Evolutionary conservation across 495 filamentous ascomycete species (phyloP).

Genomic region (Melanomma pulvis-pyrius): DNA sequence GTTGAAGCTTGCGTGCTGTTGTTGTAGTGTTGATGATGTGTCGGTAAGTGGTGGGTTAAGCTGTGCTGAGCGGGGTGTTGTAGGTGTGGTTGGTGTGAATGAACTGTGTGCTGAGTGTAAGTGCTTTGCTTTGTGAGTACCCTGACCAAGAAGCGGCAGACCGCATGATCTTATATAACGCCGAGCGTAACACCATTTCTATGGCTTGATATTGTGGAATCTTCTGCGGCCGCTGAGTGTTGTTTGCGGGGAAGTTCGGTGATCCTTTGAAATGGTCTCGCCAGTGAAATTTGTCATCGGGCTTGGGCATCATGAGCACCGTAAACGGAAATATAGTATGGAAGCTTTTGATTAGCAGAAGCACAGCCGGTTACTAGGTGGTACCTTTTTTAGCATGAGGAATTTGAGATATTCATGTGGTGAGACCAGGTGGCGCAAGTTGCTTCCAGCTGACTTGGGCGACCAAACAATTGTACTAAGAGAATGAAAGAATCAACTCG

Average conservation of each 20-base stretch:
- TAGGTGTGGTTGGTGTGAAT: not conserved
- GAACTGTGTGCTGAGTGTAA: not conserved
- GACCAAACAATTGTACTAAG: not conserved
- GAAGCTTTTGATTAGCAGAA: no score
- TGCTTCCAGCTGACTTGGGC: not conserved
- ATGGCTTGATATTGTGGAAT: conserved; percentile 18
- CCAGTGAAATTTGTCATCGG: conserved; percentile 4
- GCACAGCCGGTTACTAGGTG: no score
- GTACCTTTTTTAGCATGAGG: no score
- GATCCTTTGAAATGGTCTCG: conserved; percentile 5
- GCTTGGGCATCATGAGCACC: not conserved
- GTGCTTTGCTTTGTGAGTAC: not conserved
- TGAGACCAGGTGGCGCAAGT: not conserved
- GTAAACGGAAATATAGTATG: not conserved
- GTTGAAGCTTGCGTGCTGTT: not conserved
- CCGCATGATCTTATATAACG: not conserved
- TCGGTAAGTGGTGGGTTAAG: no score
- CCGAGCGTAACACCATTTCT: not conserved
- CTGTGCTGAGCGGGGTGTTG: not conserved
- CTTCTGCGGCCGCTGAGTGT: conserved; percentile 5
- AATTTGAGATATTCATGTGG: no score
- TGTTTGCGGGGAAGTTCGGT: not conserved
- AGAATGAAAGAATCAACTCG: no score
- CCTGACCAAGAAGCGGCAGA: not conserved
- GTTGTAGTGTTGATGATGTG: not conserved